Conservation (phyloP, 257 asterid genomes). For the Anisodus acutangulus region DNA sequence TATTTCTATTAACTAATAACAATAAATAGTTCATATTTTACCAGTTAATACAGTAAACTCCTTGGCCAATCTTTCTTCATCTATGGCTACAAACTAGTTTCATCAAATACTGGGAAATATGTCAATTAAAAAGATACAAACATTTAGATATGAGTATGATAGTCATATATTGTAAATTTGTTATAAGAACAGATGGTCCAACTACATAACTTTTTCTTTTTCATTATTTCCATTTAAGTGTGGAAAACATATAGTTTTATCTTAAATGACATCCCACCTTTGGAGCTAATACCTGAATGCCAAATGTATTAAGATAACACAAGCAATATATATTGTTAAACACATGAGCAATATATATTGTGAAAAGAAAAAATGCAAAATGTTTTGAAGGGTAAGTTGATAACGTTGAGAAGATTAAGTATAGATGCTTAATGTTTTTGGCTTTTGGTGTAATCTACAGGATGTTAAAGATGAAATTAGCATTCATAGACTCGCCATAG, state of each 20-base stretch:
- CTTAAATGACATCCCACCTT: background rate
- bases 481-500: no score
- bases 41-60: background rate
- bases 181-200: background rate
- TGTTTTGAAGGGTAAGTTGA: no score
- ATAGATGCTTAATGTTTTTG: no score
- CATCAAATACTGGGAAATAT: background rate
- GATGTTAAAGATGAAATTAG: no score
- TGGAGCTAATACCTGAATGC: no score
- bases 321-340: no score
- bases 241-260: background rate
- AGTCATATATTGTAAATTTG: background rate
- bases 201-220: no score
- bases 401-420: no score
- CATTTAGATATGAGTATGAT: background rate
- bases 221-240: background rate
- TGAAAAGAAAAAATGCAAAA: no score
- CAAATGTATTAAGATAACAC: no score
- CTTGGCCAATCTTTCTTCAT: background rate
- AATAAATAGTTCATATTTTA: background rate
- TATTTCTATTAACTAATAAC: background rate
- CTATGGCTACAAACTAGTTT: background rate
- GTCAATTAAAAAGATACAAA: background rate
- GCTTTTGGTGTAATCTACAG: no score
- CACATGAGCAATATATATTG: no score